phyloP scores from a whole-genome alignment of 208 protist genomes.

The Leishmania major region DNA sequence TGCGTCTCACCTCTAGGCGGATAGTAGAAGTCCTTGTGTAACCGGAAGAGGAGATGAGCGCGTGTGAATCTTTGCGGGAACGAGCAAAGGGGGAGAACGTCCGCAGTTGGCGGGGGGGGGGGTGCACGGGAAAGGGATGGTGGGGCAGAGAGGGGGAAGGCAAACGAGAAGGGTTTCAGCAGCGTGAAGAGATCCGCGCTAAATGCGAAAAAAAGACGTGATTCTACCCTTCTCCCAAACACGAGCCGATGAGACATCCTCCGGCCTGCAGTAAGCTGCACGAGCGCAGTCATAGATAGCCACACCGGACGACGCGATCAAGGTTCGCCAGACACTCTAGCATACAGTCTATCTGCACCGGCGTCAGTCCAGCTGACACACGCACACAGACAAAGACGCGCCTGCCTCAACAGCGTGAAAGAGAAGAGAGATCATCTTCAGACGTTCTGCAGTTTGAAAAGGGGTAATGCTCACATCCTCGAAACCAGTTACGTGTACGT shows the following conservation, averaged over 20 bases:
- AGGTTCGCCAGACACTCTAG: neutral
- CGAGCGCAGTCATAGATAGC: neutral
- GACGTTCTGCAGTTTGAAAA: neutral
- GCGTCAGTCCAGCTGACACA: neutral
- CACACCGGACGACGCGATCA: neutral
- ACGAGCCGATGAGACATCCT: neutral
- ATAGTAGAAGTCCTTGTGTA: neutral
- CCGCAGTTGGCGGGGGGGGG: no score
- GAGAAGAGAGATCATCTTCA: neutral
- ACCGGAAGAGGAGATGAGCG: neutral
- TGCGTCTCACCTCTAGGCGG: neutral
- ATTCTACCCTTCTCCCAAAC: neutral
- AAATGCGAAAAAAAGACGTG: no score
- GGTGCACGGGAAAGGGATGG: neutral
- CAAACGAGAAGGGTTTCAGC: neutral
- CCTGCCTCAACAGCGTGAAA: no score
- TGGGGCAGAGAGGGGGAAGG: neutral
- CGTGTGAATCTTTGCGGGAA: neutral
- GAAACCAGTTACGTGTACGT: neutral
- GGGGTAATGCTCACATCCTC: neutral
- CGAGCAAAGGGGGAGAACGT: neutral
- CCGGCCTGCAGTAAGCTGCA: no score
- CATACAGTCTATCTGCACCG: neutral
- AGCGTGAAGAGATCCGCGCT: neutral
- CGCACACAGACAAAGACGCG: neutral